phyloP scores from a whole-genome alignment of 177 flowering plant genomes.

The Vitis hybrid region DNA sequence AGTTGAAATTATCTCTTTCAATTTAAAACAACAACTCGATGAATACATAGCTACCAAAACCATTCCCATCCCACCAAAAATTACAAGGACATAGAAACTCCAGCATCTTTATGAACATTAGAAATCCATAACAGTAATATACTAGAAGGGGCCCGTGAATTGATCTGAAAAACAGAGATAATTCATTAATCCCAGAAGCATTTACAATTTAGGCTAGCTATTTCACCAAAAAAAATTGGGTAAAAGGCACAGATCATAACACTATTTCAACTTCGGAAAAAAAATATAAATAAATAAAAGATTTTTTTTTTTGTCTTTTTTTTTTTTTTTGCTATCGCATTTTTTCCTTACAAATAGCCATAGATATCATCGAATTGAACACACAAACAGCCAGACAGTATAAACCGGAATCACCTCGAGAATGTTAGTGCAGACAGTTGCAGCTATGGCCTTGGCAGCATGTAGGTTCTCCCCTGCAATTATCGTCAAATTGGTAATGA shows the following conservation, averaged over 20 bases:
- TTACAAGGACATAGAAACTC: not conserved
- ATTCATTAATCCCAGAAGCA: conserved; percentile 16
- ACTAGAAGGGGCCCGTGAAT: not conserved
- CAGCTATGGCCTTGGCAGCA: conserved; percentile 83
- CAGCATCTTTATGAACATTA: not conserved
- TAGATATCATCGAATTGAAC: not conserved
- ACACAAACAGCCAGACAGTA: conserved; percentile 5
- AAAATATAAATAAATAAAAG: too few species aligned
- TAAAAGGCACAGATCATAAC: too few species aligned
- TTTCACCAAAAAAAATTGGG: not conserved
- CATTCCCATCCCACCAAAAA: too few species aligned
- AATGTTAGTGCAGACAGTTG: conserved; percentile 66
- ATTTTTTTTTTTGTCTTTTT: too few species aligned
- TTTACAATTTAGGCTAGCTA: conserved; percentile 8
- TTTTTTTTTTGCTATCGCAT: not conserved
- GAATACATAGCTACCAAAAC: not conserved
- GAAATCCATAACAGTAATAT: conserved; percentile 10
- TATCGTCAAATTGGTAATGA: conserved; percentile 90
- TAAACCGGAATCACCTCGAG: conserved; percentile 69
- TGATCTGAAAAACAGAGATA: not conserved
- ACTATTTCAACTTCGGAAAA: too few species aligned
- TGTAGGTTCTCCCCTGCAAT: conserved; percentile 89
- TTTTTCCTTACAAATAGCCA: conserved; percentile 13
- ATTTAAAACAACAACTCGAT: not conserved
- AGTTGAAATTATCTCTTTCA: not conserved